Evolutionary conservation across 345 rosid genomes (phyloP).

Genomic region (Lagerstroemia speciosa): DNA sequence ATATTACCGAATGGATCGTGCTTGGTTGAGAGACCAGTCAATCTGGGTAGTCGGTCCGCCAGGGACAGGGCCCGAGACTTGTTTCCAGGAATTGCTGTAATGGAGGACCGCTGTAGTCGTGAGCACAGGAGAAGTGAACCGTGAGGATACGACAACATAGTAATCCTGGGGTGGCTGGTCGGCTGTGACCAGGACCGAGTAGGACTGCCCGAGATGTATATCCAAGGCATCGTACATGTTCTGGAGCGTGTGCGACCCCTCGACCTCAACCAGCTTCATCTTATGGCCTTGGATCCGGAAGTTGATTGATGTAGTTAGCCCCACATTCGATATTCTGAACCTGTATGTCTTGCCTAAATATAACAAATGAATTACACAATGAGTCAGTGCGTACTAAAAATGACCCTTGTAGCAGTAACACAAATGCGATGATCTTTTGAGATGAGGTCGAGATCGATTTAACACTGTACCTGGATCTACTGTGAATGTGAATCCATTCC

Average conservation of each 20-base stretch:
- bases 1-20: constrained; percentile 65
- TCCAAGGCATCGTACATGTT: constrained; percentile 58
- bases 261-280: constrained; percentile 80
- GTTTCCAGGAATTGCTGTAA: constrained; percentile 59
- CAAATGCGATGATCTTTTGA: too few relatives aligned
- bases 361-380: not conserved
- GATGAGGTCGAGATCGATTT: not conserved
- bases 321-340: constrained; percentile 86
- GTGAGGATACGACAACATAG: constrained; percentile 63
- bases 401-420: too few relatives aligned
- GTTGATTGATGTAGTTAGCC: constrained; percentile 55
- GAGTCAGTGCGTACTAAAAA: not conserved
- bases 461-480: constrained; percentile 54
- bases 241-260: constrained; percentile 88
- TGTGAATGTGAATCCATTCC: constrained; percentile 58
- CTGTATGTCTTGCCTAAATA: constrained; percentile 68
- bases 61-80: constrained; percentile 76
- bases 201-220: constrained; percentile 84
- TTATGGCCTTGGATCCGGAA: constrained; percentile 82
- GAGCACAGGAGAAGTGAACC: constrained; percentile 60
- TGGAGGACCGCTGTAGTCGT: constrained; percentile 77
- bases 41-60: constrained; percentile 57
- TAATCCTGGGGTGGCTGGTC: constrained; percentile 70
- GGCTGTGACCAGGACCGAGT: constrained; percentile 79
- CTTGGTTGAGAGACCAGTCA: constrained; percentile 70